phyloP scores from a whole-genome alignment of 2,329 filamentous ascomycete species.

The Pestalotiopsis sp. region DNA sequence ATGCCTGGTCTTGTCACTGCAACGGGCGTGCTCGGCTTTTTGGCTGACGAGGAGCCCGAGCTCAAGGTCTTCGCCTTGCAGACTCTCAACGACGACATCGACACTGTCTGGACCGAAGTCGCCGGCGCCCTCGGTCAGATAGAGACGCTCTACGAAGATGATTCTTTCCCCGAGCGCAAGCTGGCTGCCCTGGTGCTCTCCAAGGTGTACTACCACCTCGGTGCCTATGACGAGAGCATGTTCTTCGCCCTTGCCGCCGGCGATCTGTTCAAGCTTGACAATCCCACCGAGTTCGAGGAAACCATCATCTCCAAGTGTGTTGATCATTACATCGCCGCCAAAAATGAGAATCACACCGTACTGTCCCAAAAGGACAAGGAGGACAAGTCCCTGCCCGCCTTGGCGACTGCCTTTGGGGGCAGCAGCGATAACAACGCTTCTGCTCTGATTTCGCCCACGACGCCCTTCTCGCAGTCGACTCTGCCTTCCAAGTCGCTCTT shows the following conservation, averaged over 20 bases:
- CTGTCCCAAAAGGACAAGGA: constrained; percentile 37
- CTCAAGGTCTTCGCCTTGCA: constrained; percentile 94
- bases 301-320: constrained; percentile 98
- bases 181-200: constrained; percentile 92
- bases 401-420: constrained; percentile 78
- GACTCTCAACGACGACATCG: constrained; percentile 94
- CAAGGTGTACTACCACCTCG: constrained; percentile 98
- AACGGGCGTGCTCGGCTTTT: constrained; percentile 90
- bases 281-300: constrained; percentile 94
- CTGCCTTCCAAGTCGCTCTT: constrained; percentile 92
- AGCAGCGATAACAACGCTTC: constrained; percentile 67
- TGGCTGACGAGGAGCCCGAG: constrained; percentile 91
- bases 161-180: constrained; percentile 89
- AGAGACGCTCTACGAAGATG: constrained; percentile 97
- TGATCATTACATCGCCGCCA: constrained; percentile 91
- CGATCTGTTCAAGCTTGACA: constrained; percentile 90
- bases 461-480: constrained; percentile 92
- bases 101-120: constrained; percentile 97
- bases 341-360: constrained; percentile 52
- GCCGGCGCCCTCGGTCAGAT: constrained; percentile 91
- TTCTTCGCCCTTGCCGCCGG: constrained; percentile 93
- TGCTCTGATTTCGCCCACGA: constrained; percentile 82
- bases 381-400: constrained; percentile 60
- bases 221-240: constrained; percentile 99
- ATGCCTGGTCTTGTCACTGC: constrained; percentile 97